Evolutionary conservation across 495 filamentous ascomycete species (phyloP).

Genomic region (Tuber calosporum): DNA sequence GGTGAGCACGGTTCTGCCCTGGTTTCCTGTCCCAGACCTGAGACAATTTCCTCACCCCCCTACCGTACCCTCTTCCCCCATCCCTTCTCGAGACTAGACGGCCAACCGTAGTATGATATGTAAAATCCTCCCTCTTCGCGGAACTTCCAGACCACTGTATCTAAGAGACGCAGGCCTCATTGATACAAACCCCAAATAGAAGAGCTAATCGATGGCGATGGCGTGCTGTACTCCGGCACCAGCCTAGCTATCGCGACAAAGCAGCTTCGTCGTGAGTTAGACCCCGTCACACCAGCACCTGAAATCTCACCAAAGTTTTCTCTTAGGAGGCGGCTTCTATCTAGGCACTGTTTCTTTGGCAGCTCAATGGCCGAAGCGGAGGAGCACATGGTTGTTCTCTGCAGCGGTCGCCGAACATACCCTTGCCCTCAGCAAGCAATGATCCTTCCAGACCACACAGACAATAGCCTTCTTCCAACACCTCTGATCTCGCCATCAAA

Average conservation of each 20-base stretch:
- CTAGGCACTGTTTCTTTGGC: neutral
- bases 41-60: too few species aligned
- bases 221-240: neutral
- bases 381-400: neutral
- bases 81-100: too few species aligned
- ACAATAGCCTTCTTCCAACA: neutral
- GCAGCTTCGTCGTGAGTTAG: neutral
- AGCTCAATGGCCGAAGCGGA: neutral
- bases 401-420: neutral
- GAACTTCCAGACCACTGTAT: conserved; percentile 14
- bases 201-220: neutral
- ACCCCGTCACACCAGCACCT: neutral
- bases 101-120: too few species aligned
- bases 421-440: neutral
- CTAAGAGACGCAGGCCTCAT: neutral
- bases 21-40: neutral
- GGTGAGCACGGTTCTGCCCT: neutral
- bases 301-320: neutral
- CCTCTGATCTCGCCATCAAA: neutral
- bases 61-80: too few species aligned
- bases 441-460: neutral
- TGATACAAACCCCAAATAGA: neutral
- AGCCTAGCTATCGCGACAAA: neutral
- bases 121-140: too few species aligned
- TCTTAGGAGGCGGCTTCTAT: neutral